A percentile compares a stretch with the other conserved stretches of the same genome.
Evolutionary conservation across 805 yeast species (phyloP).

Genomic region (Scheffersomyces ergatensis): DNA sequence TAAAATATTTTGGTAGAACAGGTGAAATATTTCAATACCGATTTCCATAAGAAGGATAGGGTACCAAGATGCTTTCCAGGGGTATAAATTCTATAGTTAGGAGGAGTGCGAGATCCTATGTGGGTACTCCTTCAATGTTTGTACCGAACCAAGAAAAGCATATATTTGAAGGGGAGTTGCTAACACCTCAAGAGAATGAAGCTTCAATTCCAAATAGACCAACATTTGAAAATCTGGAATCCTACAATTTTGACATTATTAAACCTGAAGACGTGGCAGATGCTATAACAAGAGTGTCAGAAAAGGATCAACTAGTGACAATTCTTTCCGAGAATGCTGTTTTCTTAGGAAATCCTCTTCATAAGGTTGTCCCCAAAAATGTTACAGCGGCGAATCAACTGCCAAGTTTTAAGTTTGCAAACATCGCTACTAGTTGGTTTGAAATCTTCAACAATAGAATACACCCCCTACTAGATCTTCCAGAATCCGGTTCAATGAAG

Average conservation of each 20-base stretch:
- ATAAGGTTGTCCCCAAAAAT: constrained; percentile 18
- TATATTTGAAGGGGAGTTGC: constrained; percentile 24
- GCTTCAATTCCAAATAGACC: constrained; percentile 35
- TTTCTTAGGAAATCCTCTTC: constrained; percentile 23
- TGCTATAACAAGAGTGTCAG: constrained; percentile 22
- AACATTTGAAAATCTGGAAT: constrained; percentile 7
- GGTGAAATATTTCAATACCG: no score
- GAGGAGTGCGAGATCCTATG: constrained; percentile 27
- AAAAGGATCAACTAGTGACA: constrained; percentile 29
- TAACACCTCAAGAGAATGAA: constrained; percentile 25
- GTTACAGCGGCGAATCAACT: constrained; percentile 7
- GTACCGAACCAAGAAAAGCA: constrained; percentile 25
- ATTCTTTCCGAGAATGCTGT: constrained; percentile 25
- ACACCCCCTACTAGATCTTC: constrained; percentile 12
- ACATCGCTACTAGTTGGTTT: constrained; percentile 27
- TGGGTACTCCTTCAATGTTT: constrained; percentile 17
- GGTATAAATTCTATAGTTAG: background rate
- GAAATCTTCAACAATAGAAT: constrained; percentile 22
- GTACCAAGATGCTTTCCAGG: background rate
- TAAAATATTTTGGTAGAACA: no score
- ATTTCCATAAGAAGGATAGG: no score
- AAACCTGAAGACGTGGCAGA: constrained; percentile 36
- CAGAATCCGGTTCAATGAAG: background rate
- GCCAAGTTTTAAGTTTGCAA: constrained; percentile 24
- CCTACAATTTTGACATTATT: constrained; percentile 24